These are phyloP conservation scores for Stramenopiles sp. DNA, from an alignment of 352 stramenopile species.

Conservation along the genomic window DNA sequence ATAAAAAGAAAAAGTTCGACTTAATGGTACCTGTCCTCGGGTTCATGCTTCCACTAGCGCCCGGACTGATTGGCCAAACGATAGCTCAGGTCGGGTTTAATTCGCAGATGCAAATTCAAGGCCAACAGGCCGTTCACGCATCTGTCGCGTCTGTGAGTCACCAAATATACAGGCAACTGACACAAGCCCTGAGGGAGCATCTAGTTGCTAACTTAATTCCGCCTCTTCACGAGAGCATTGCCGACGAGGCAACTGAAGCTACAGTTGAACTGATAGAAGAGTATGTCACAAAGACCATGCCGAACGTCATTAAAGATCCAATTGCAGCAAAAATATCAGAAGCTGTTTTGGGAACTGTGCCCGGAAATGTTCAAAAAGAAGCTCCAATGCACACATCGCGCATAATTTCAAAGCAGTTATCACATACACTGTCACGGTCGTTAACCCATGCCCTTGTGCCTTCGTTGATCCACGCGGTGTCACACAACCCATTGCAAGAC, in stretches of 20 bases:
- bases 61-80: background rate
- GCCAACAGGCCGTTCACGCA: background rate
- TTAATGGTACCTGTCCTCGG: background rate
- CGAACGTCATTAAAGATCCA: background rate
- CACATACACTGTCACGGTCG: background rate
- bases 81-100: background rate
- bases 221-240: background rate
- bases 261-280: background rate
- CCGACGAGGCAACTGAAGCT: background rate
- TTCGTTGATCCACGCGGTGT: background rate
- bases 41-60: background rate
- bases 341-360: background rate
- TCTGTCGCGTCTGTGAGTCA: background rate
- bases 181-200: background rate
- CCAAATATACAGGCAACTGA: background rate
- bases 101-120: background rate
- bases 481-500: background rate
- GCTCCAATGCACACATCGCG: background rate
- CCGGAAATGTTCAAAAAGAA: background rate
- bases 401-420: background rate
- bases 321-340: background rate
- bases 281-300: background rate
- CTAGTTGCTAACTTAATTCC: background rate
- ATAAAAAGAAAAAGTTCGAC: background rate
- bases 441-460: background rate